phyloP scores from a whole-genome alignment of 768 basidiomycete genomes.

The Thelephora ganbajun region DNA sequence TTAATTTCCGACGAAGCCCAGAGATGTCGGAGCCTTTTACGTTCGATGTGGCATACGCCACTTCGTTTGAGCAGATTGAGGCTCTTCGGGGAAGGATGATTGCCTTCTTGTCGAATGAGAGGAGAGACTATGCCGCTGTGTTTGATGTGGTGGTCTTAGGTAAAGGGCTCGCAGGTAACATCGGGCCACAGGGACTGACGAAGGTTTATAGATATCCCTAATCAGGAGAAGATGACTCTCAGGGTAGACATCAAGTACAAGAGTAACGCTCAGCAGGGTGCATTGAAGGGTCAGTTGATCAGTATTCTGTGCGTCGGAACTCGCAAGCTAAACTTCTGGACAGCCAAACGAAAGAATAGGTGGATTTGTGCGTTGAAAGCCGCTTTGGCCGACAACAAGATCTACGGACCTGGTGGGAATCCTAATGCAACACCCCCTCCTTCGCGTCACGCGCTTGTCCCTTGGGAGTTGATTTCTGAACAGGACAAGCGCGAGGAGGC shows the following conservation, averaged over 20 bases:
- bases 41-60: conserved; percentile 69
- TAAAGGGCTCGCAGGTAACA: conserved; percentile 12
- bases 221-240: conserved; percentile 64
- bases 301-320: neutral
- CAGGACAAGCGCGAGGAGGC: conserved; percentile 21
- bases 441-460: conserved; percentile 52
- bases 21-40: conserved; percentile 71
- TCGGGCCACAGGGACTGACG: conserved; percentile 4
- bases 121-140: conserved; percentile 59
- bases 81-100: conserved; percentile 68
- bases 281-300: conserved; percentile 39
- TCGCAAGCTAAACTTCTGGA: neutral
- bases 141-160: conserved; percentile 66
- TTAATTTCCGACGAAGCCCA: conserved; percentile 60
- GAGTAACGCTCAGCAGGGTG: conserved; percentile 72
- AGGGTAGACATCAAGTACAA: conserved; percentile 82
- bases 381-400: conserved; percentile 49
- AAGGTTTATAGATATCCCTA: conserved; percentile 49
- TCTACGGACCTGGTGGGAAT: conserved; percentile 53
- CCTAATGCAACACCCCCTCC: conserved; percentile 41
- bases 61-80: conserved; percentile 74
- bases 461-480: conserved; percentile 47
- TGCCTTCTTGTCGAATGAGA: conserved; percentile 51
- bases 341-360: conserved; percentile 75
- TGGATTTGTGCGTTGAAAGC: conserved; percentile 83